A percentile compares a stretch with the other conserved stretches of the same genome.
phyloP scores from a whole-genome alignment of 768 basidiomycete genomes.

The Pholiota microspora region DNA sequence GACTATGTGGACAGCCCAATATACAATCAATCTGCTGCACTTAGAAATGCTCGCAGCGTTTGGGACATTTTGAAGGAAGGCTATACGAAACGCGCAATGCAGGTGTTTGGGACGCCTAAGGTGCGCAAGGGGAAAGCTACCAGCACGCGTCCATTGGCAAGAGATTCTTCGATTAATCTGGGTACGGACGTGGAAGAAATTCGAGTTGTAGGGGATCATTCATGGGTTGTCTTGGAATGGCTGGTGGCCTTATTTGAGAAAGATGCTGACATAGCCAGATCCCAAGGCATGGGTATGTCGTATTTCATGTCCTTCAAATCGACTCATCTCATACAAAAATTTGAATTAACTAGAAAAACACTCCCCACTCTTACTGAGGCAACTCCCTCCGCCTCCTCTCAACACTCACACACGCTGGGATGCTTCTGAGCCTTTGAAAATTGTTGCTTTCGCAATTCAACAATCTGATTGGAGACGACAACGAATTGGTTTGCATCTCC shows the following conservation, averaged over 20 bases:
- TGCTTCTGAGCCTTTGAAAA: conserved; percentile 23
- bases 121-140: conserved; percentile 31
- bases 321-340: background rate
- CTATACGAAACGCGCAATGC: conserved; percentile 39
- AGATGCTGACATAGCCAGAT: conserved; percentile 45
- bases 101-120: conserved; percentile 26
- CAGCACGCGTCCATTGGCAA: conserved; percentile 19
- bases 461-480: conserved; percentile 18
- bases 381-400: conserved; percentile 55
- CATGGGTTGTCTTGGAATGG: conserved; percentile 77
- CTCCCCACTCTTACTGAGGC: conserved; percentile 54
- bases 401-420: conserved; percentile 55
- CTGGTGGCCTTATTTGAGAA: conserved; percentile 64
- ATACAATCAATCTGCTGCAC: conserved; percentile 50
- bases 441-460: conserved; percentile 21
- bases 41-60: conserved; percentile 52
- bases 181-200: conserved; percentile 18
- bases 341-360: conserved; percentile 21
- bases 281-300: conserved; percentile 34
- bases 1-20: conserved; percentile 56
- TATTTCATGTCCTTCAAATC: background rate
- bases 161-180: conserved; percentile 16
- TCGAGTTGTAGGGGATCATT: conserved; percentile 52
- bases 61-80: conserved; percentile 62
- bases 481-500: conserved; percentile 15